These are phyloP conservation scores for Leccinum arenicola DNA, from an alignment of 768 basidiomycete species.

Conservation along the genomic window DNA sequence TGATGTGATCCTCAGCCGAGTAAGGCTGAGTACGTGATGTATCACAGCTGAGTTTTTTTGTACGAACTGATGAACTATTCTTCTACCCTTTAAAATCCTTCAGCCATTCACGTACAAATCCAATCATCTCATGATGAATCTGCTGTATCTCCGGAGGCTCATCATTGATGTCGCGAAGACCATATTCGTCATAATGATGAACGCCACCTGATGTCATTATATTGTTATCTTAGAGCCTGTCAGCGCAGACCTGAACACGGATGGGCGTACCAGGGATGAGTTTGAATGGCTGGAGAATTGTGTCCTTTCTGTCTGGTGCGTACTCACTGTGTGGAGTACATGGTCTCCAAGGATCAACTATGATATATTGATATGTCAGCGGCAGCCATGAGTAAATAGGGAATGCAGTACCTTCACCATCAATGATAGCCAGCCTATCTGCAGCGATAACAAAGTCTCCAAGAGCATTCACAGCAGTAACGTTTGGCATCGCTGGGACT, in stretches of 20 bases:
- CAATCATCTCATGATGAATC: slow-evolving; percentile 78
- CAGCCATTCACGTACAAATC: slow-evolving; percentile 78
- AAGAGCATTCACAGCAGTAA: slow-evolving; percentile 76
- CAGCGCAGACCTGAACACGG: neutral
- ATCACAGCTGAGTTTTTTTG: neutral
- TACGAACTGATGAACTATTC: neutral
- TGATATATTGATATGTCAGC: neutral
- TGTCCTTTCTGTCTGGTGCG: slow-evolving; percentile 67
- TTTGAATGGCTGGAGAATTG: slow-evolving; percentile 76
- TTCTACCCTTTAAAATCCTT: slow-evolving; percentile 36
- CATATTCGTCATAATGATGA: slow-evolving; percentile 74
- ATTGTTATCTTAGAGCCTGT: neutral
- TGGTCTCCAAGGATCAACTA: slow-evolving; percentile 90
- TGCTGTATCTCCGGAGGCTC: slow-evolving; percentile 79
- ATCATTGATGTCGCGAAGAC: slow-evolving; percentile 50
- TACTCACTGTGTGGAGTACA: slow-evolving; percentile 79
- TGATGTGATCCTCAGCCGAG: no score
- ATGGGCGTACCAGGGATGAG: slow-evolving; percentile 72
- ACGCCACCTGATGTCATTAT: slow-evolving; percentile 50
- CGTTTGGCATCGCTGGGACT: slow-evolving; percentile 73
- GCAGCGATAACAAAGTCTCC: slow-evolving; percentile 83
- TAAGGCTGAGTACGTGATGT: neutral
- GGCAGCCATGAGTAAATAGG: neutral
- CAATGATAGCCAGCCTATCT: slow-evolving; percentile 84
- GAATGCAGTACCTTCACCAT: slow-evolving; percentile 62